Conservation (phyloP, 805 yeast genomes). For the Metahyphopichia silvanorum region DNA sequence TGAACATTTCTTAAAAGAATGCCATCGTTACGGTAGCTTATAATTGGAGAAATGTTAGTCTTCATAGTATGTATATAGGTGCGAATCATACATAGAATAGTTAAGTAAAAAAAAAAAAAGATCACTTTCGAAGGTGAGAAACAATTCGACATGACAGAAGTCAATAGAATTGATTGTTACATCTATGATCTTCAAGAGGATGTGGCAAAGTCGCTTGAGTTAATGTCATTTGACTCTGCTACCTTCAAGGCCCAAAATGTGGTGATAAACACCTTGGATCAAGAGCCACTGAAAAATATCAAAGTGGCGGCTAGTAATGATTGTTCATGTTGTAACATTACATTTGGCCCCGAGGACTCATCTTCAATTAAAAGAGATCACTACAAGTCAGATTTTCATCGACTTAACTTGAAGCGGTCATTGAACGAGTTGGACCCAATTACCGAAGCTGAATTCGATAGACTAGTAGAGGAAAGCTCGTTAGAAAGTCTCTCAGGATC, state of each 20-base stretch:
- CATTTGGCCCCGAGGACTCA: conserved; percentile 3
- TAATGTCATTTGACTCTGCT: conserved; percentile 53
- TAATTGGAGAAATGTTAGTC: too few relatives aligned
- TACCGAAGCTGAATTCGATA: conserved; percentile 57
- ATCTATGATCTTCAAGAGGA: conserved; percentile 43
- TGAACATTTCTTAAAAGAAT: conserved; percentile 79
- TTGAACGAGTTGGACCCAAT: conserved; percentile 44
- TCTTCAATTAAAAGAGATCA: conserved; percentile 41
- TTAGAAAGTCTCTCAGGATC: conserved; percentile 60
- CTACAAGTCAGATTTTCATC: conserved; percentile 57
- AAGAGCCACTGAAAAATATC: neutral
- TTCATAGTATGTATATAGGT: conserved; percentile 29
- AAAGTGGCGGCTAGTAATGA: conserved; percentile 4
- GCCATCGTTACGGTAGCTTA: conserved; percentile 82
- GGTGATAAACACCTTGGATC: neutral
- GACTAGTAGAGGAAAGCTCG: conserved; percentile 46
- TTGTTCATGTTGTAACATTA: conserved; percentile 15
- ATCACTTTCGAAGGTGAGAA: too few relatives aligned
- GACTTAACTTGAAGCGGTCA: conserved; percentile 56
- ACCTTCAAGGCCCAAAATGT: conserved; percentile 32
- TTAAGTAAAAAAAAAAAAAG: too few relatives aligned
- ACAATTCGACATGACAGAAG: too few relatives aligned
- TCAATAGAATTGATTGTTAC: conserved; percentile 42
- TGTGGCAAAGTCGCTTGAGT: conserved; percentile 44
- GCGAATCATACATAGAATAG: too few relatives aligned